Evolutionary conservation across 129 eudicot genomes (phyloP).

Genomic region (Chrysanthemum makinoi): DNA sequence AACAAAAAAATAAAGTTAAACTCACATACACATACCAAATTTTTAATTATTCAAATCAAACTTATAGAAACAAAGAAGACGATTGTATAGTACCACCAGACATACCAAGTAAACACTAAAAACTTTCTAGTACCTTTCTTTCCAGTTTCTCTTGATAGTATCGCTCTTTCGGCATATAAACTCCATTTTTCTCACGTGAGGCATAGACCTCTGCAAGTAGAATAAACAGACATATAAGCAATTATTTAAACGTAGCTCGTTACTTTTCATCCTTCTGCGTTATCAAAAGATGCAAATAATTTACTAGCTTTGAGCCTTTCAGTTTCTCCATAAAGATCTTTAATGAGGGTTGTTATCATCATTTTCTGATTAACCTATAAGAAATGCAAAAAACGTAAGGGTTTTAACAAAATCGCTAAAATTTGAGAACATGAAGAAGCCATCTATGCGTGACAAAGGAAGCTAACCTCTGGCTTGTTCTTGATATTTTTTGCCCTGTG

Average conservation of each 20-base stretch:
- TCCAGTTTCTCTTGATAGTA: conserved; percentile 95
- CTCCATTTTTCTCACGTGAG: conserved; percentile 94
- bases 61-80: too few species aligned
- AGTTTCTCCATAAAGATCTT: conserved; percentile 93
- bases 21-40: too few species aligned
- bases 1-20: background rate
- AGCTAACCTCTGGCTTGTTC: conserved; percentile 88
- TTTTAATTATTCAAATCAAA: too few species aligned
- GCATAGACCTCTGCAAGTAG: conserved; percentile 78
- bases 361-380: conserved; percentile 87
- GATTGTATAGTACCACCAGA: too few species aligned
- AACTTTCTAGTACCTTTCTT: conserved; percentile 56
- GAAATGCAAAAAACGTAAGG: background rate
- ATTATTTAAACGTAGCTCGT: background rate
- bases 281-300: background rate
- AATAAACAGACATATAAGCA: background rate
- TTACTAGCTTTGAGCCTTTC: conserved; percentile 91
- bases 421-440: background rate
- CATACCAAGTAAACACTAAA: too few species aligned
- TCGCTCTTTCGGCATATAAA: conserved; percentile 92
- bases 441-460: background rate
- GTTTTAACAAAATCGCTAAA: background rate
- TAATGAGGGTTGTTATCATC: conserved; percentile 95
- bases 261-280: too few species aligned
- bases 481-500: conserved; percentile 87